phyloP scores from a whole-genome alignment of 2,329 filamentous ascomycete species.

The Hypocrella siamensis region DNA sequence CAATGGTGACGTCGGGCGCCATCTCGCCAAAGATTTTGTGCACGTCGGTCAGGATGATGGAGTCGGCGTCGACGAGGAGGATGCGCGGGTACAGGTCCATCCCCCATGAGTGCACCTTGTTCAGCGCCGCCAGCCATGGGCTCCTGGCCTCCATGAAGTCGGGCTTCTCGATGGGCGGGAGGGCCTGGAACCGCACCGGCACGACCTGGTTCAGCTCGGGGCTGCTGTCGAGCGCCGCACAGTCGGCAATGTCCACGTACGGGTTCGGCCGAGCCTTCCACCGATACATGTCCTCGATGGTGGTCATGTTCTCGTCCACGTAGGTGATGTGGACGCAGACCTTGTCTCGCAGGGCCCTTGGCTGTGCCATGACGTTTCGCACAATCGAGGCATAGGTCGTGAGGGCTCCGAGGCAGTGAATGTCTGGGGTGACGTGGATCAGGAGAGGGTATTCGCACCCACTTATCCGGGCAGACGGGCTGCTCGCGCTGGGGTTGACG shows the following conservation, averaged over 20 bases:
- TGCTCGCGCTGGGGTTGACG: background rate
- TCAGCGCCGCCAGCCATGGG: background rate
- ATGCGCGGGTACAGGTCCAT: conserved; percentile 1
- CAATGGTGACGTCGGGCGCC: background rate
- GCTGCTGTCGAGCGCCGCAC: background rate
- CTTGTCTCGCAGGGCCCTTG: background rate
- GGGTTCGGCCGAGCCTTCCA: background rate
- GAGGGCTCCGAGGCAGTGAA: background rate
- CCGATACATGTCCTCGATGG: background rate
- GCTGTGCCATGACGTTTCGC: background rate
- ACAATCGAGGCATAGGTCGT: background rate
- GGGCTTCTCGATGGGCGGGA: background rate
- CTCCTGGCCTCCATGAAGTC: background rate
- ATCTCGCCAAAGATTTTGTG: background rate
- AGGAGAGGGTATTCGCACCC: conserved; percentile 1
- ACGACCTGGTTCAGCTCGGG: conserved; percentile 1
- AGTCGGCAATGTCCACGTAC: background rate
- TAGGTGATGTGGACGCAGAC: conserved; percentile 1
- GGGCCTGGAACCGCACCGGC: conserved; percentile 1
- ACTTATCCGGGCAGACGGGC: background rate
- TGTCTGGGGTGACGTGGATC: conserved; percentile 1
- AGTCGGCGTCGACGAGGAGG: background rate
- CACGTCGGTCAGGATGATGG: background rate
- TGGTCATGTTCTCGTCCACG: background rate
- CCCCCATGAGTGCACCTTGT: conserved; percentile 1